phyloP scores from a whole-genome alignment of 768 basidiomycete genomes.

The Kwoniella newhampshirensis region DNA sequence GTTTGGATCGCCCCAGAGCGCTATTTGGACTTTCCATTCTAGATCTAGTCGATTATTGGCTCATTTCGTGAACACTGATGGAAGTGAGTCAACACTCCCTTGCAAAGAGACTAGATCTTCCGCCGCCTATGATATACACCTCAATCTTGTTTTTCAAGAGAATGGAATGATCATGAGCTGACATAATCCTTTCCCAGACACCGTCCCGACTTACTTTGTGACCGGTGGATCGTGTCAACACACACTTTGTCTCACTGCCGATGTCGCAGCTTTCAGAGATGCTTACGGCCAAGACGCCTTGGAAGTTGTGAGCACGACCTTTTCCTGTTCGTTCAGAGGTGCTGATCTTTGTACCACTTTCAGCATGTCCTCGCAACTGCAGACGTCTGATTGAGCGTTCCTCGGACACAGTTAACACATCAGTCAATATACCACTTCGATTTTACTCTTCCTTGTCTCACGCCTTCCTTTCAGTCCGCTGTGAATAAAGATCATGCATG shows the following conservation, averaged over 20 bases:
- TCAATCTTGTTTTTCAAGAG: too few species aligned
- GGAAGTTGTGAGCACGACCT: conserved; percentile 27
- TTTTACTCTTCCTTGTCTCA: background rate
- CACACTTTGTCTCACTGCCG: conserved; percentile 34
- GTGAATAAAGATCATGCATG: conserved; percentile 6
- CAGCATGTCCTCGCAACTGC: conserved; percentile 17
- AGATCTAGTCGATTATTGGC: conserved; percentile 7
- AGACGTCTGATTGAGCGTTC: conserved; percentile 4
- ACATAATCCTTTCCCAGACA: conserved; percentile 4
- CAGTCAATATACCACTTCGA: too few species aligned
- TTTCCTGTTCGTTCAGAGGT: background rate
- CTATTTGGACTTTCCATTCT: conserved; percentile 18
- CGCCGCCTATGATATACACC: too few species aligned
- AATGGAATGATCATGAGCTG: too few species aligned
- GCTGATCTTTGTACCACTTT: background rate
- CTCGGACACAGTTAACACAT: background rate
- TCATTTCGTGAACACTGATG: conserved; percentile 20
- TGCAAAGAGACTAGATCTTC: too few species aligned
- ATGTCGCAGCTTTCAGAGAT: conserved; percentile 25
- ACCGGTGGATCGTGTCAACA: conserved; percentile 39
- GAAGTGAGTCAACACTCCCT: conserved; percentile 13
- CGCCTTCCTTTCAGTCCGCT: background rate
- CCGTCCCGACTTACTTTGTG: conserved; percentile 34
- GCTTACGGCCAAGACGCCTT: conserved; percentile 24
- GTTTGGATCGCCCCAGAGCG: conserved; percentile 13